These are phyloP conservation scores for Paramecium sexaurelia DNA, from an alignment of 73 alveolate genomes.

Conservation along the genomic window DNA sequence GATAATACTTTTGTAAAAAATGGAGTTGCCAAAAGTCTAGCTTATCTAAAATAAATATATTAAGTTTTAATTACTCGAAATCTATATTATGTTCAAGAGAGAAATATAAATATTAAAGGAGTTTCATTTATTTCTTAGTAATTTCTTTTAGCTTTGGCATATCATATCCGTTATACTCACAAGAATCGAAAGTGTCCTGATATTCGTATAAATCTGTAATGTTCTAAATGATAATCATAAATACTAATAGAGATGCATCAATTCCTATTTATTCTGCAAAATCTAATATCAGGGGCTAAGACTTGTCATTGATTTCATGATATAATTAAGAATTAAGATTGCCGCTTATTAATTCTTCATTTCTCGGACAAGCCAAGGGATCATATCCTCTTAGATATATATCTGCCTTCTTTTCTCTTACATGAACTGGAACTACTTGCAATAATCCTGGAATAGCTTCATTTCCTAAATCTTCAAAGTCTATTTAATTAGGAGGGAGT, in stretches of 20 bases:
- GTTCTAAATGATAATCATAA: not conserved
- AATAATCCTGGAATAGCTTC: conserved; percentile 41
- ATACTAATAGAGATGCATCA: not conserved
- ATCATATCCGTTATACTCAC: not conserved
- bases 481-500: conserved; percentile 36
- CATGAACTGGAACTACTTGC: conserved; percentile 33
- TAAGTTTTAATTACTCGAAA: not conserved
- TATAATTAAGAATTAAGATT: not conserved
- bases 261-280: not conserved
- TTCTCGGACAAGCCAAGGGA: not conserved
- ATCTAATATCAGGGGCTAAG: not conserved
- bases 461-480: conserved; percentile 10
- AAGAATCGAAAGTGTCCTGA: conserved; percentile 40
- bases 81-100: not conserved
- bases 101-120: not conserved
- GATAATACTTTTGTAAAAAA: not conserved
- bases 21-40: not conserved
- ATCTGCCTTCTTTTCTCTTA: not conserved
- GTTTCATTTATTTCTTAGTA: not conserved
- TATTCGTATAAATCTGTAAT: not conserved
- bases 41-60: not conserved
- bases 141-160: not conserved
- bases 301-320: not conserved
- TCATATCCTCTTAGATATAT: conserved; percentile 22
- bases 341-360: not conserved